These are phyloP conservation scores for Wickerhamiella siamensis DNA, from an alignment of 805 yeast species.

Conservation along the genomic window DNA sequence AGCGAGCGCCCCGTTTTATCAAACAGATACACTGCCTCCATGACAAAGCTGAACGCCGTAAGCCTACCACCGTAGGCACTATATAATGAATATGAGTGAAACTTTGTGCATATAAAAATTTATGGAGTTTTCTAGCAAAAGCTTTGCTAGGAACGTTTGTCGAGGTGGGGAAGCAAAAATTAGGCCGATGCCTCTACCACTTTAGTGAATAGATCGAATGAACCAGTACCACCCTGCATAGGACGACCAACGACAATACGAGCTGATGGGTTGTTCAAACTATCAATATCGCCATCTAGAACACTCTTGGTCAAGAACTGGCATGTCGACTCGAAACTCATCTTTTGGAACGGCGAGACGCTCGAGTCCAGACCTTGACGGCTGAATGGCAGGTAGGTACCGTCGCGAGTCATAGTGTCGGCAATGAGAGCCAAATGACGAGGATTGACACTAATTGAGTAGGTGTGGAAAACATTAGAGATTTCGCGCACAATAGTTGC, in stretches of 20 bases:
- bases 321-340: conserved; percentile 98
- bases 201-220: conserved; percentile 53
- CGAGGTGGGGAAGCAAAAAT: no score
- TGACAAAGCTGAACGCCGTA: not conserved
- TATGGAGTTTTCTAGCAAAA: not conserved
- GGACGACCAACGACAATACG: conserved; percentile 85
- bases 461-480: conserved; percentile 87
- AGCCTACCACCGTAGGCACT: not conserved
- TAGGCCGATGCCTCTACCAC: conserved; percentile 6
- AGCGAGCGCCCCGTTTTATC: conserved; percentile 9
- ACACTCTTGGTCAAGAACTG: conserved; percentile 95
- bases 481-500: conserved; percentile 93
- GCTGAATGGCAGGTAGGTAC: conserved; percentile 88
- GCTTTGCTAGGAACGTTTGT: no score
- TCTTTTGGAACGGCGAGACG: conserved; percentile 92
- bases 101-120: not conserved
- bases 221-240: conserved; percentile 88
- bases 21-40: conserved; percentile 13
- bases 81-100: not conserved
- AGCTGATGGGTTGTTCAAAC: conserved; percentile 82
- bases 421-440: conserved; percentile 96
- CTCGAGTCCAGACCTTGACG: conserved; percentile 96
- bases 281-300: conserved; percentile 78
- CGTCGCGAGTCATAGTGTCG: conserved; percentile 99
- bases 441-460: conserved; percentile 82